Conservation (phyloP, 1,284 basidiomycete genomes). For the Cystobasidium slooffiae region DNA sequence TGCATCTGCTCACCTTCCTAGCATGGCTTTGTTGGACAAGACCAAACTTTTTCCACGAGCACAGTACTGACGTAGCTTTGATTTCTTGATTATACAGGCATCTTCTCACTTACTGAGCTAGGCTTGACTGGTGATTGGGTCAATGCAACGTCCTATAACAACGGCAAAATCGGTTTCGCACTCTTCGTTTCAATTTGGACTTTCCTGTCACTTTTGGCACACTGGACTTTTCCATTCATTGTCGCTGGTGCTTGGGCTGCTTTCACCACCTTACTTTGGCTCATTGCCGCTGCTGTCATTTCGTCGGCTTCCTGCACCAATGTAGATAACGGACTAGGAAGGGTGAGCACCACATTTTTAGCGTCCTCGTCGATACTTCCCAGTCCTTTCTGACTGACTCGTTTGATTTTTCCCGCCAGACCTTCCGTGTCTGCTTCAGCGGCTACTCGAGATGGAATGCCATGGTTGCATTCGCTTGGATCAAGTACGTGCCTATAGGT, state of each 20-base stretch:
- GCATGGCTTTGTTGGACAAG: not conserved
- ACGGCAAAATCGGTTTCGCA: conserved; percentile 14
- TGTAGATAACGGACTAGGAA: conserved; percentile 11
- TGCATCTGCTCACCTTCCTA: not conserved
- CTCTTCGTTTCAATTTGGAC: conserved; percentile 25
- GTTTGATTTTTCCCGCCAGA: not conserved
- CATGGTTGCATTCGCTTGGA: conserved; percentile 15
- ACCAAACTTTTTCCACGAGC: not conserved
- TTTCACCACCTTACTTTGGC: conserved; percentile 16
- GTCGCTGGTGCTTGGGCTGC: conserved; percentile 11
- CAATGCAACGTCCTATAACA: not conserved
- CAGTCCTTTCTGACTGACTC: not conserved
- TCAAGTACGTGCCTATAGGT: not conserved
- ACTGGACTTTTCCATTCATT: conserved; percentile 23
- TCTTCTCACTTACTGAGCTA: conserved; percentile 10
- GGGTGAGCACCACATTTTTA: not conserved
- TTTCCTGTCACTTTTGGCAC: conserved; percentile 6
- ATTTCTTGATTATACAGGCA: not conserved
- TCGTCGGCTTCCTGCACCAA: not conserved
- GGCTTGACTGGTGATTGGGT: conserved; percentile 22
- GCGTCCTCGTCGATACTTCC: not conserved
- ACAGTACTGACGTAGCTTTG: not conserved
- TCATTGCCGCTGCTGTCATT: conserved; percentile 5
- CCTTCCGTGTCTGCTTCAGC: not conserved
- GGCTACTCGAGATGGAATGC: conserved; percentile 9